Percentiles rank a stretch among this genome's conserved stretches.
These are phyloP conservation scores for Phytophthora pseudosyringae DNA, from an alignment of 352 stramenopile genomes.

Conservation along the genomic window DNA sequence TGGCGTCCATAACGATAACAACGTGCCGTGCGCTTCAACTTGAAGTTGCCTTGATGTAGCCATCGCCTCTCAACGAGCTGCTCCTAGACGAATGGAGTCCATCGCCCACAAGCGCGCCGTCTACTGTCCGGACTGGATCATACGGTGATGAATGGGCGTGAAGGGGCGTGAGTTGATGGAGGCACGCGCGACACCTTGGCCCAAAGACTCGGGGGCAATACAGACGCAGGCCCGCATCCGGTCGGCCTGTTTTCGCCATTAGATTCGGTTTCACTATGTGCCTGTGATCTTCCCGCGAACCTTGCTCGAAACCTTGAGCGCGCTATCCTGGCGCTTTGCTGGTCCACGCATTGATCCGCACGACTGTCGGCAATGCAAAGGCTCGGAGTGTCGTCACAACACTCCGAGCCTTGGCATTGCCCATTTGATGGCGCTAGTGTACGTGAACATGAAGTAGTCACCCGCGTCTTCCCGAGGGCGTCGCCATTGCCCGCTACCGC, in stretches of 20 bases:
- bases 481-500: slow-evolving; percentile 5
- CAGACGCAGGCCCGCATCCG: background rate
- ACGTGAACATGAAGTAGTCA: background rate
- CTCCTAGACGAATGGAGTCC: no score
- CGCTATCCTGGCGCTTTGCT: background rate
- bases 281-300: slow-evolving; percentile 18
- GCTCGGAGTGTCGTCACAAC: no score
- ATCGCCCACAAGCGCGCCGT: background rate
- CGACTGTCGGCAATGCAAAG: no score
- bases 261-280: slow-evolving; percentile 8
- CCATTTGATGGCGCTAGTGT: slow-evolving; percentile 5
- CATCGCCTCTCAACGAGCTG: background rate
- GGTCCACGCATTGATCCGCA: slow-evolving; percentile 8
- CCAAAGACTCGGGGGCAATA: background rate
- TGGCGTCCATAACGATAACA: background rate
- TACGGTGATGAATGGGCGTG: background rate
- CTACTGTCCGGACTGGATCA: background rate
- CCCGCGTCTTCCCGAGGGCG: slow-evolving; percentile 14
- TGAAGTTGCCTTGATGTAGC: slow-evolving; percentile 28
- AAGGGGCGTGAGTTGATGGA: background rate
- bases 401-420: slow-evolving; percentile 4
- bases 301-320: slow-evolving; percentile 10
- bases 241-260: slow-evolving; percentile 19
- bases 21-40: slow-evolving; percentile 23
- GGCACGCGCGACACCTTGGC: background rate